Evolutionary conservation across 345 rosid species (phyloP).

Genomic region (Linum lewisii): DNA sequence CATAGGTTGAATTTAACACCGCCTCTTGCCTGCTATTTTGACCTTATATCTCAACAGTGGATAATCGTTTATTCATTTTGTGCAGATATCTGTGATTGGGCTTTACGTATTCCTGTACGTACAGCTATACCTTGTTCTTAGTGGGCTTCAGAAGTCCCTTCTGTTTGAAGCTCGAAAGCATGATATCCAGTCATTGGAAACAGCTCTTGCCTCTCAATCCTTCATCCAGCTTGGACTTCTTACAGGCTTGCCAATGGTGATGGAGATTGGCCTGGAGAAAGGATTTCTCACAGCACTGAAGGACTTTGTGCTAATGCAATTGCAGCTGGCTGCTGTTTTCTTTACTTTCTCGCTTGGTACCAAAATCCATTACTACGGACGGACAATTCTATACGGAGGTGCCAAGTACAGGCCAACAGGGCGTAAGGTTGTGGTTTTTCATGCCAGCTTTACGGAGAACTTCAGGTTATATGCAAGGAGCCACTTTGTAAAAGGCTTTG

Average conservation of each 20-base stretch:
- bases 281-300: conserved; percentile 83
- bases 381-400: conserved; percentile 85
- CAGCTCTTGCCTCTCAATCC: conserved; percentile 96
- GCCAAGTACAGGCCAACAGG: conserved; percentile 93
- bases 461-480: conserved; percentile 88
- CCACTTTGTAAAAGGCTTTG: conserved; percentile 93
- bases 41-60: conserved; percentile 1
- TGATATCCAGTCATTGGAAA: conserved; percentile 74
- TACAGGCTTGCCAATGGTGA: conserved; percentile 96
- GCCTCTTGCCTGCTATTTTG: not conserved
- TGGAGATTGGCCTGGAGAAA: conserved; percentile 95
- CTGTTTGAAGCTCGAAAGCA: conserved; percentile 60
- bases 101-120: conserved; percentile 87
- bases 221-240: conserved; percentile 94
- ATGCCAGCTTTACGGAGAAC: conserved; percentile 83
- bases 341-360: conserved; percentile 96
- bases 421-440: conserved; percentile 89
- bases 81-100: conserved; percentile 75
- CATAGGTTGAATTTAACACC: not conserved
- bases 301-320: conserved; percentile 94
- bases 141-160: conserved; percentile 77
- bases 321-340: conserved; percentile 90
- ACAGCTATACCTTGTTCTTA: conserved; percentile 87
- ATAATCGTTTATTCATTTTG: not conserved
- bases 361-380: conserved; percentile 79